phyloP scores from a whole-genome alignment of 257 asterid genomes.

The Scutellaria baicalensis region DNA sequence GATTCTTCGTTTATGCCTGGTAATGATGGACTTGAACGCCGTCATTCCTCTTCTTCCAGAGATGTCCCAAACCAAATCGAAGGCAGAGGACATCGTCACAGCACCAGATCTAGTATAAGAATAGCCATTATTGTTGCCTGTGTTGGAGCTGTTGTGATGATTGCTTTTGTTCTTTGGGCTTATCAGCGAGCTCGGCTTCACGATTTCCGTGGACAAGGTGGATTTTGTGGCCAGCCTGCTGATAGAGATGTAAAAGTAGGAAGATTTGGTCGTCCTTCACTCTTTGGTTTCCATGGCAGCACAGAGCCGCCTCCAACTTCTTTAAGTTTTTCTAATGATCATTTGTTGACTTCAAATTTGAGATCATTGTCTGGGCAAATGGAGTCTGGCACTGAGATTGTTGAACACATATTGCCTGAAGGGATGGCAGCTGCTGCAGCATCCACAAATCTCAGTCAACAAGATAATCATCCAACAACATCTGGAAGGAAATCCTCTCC shows the following conservation, averaged over 20 bases:
- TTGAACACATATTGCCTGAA: slow-evolving; percentile 32
- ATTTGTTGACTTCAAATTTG: slow-evolving; percentile 62
- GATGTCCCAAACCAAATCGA: slow-evolving; percentile 17
- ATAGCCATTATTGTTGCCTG: slow-evolving; percentile 77
- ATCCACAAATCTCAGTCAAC: slow-evolving; percentile 25
- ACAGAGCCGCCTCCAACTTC: slow-evolving; percentile 61
- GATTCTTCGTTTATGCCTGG: slow-evolving; percentile 72
- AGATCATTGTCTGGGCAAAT: slow-evolving; percentile 55
- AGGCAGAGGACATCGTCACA: slow-evolving; percentile 5
- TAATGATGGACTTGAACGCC: slow-evolving; percentile 27
- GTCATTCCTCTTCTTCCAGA: slow-evolving; percentile 10
- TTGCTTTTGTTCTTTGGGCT: slow-evolving; percentile 63
- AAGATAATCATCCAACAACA: slow-evolving; percentile 41
- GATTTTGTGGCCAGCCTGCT: slow-evolving; percentile 37
- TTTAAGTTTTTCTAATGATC: slow-evolving; percentile 80
- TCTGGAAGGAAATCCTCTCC: slow-evolving; percentile 75
- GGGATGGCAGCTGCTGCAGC: background rate
- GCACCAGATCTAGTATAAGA: slow-evolving; percentile 40
- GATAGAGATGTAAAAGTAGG: slow-evolving; percentile 57
- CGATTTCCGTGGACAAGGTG: slow-evolving; percentile 42
- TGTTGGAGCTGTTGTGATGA: slow-evolving; percentile 67
- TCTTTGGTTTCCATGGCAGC: slow-evolving; percentile 52
- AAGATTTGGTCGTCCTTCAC: slow-evolving; percentile 48
- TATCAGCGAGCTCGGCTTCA: slow-evolving; percentile 56
- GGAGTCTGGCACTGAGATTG: slow-evolving; percentile 56